Evolutionary conservation across 2,329 filamentous ascomycete genomes (phyloP), one percentile per base, ranked within the genome.

Genomic region (Aspergillus caelatus): DNA sequence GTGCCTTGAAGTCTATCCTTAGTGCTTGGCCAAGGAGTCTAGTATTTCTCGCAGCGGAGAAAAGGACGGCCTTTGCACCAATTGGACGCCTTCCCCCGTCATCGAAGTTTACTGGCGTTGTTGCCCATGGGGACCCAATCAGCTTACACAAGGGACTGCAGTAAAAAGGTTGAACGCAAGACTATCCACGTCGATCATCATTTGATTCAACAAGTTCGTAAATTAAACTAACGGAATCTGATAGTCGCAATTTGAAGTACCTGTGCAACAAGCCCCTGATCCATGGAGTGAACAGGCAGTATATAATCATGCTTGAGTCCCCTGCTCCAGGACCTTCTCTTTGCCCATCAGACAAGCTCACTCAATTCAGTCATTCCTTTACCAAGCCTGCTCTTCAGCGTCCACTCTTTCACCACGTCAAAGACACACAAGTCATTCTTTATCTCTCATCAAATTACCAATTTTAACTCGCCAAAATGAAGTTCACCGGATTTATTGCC

Each of bases 401-500:
- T 50, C 58, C 65, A 61, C 54, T 71, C 64, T 32, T 65, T 65
- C 23, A 26, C 64, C 36, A 26, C 45, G 39, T 34, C 55, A 58
- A 60, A 61, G 12, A 23, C 52, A 36, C 52, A 36, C 28, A 55
- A 68, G 64, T 71, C 72, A 69, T 64, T 75, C 67, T 62, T 72
- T 73, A 63, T 14, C 67, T 62, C 21, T 53, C 43, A 59, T 65
- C 8, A 12, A 58, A 8, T 46, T 30, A 28, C 50, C 52, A 61
- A 48, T 50, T 23, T 16, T 45, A 55, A 61, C 68, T 55, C 57
- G 62, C 62, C 63, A 76, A 48, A 63, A 78, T 78, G 76, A 78
- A 77, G 73, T 73, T 78, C 72, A 73, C 74, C 67, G 72, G 72
- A 69, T 67, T 78, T 58, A 55, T 72, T 46, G 60, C 72, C 59